A percentile compares a stretch with the other conserved stretches of the same genome.
Conservation (phyloP, 306 rosid species). For the Carpinus viminea region DNA sequence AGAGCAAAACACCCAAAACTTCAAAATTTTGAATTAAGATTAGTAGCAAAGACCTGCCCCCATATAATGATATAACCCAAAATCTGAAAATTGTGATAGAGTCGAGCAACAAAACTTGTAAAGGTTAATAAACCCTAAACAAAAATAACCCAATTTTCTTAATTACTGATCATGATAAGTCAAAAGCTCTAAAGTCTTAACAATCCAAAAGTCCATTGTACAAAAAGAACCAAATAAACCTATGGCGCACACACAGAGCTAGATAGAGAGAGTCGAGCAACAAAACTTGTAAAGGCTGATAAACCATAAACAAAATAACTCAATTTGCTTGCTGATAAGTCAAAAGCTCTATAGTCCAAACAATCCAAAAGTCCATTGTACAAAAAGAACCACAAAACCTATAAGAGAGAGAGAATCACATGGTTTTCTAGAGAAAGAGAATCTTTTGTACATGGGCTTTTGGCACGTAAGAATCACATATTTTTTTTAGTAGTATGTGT, state of each 20-base stretch:
- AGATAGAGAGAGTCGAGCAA: not conserved
- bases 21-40: not conserved
- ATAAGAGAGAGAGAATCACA: not conserved
- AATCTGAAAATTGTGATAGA: slow-evolving; percentile 10
- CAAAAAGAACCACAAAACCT: not conserved
- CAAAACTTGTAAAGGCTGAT: not conserved
- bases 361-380: not conserved
- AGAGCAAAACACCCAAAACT: not conserved
- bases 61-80: not conserved
- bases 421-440: too few species aligned
- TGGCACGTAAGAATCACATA: too few species aligned
- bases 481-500: too few species aligned
- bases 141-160: not conserved
- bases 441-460: too few species aligned
- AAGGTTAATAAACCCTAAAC: not conserved
- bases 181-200: not conserved
- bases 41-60: not conserved
- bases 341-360: not conserved
- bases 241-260: too few species aligned
- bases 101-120: slow-evolving; percentile 4
- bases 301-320: not conserved
- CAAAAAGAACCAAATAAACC: not conserved
- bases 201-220: not conserved
- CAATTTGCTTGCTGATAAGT: not conserved
- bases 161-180: not conserved